Evolutionary conservation across 2,329 filamentous ascomycete genomes (phyloP).

Genomic region (Neocatenulostroma microsporum): DNA sequence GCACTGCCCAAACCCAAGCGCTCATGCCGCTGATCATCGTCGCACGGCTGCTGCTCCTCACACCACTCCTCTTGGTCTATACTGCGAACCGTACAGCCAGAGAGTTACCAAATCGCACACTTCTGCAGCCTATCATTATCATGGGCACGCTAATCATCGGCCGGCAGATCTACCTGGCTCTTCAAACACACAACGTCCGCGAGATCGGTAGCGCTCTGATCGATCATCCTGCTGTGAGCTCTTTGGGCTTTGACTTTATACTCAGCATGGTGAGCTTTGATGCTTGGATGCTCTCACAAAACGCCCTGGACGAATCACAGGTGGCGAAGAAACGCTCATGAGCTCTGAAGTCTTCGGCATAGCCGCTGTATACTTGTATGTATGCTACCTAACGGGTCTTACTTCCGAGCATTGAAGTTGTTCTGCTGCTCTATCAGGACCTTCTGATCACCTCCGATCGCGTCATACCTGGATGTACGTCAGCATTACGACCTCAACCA

Average conservation of each 20-base stretch:
- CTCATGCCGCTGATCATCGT: slow-evolving; percentile 16
- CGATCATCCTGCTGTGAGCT: slow-evolving; percentile 25
- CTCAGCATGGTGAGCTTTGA: slow-evolving; percentile 15
- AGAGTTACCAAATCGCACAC: neutral
- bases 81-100: neutral
- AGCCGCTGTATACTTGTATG: too few relatives aligned
- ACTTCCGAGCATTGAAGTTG: slow-evolving; percentile 6
- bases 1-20: neutral
- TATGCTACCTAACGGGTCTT: too few relatives aligned
- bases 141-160: neutral
- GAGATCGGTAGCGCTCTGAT: slow-evolving; percentile 14
- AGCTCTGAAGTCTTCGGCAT: too few relatives aligned
- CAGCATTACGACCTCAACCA: neutral
- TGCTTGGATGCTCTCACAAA: slow-evolving; percentile 14
- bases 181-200: neutral
- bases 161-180: neutral
- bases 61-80: slow-evolving; percentile 14
- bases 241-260: slow-evolving; percentile 24
- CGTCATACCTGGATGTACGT: slow-evolving; percentile 13
- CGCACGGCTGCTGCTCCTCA: slow-evolving; percentile 17
- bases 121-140: neutral
- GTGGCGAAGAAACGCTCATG: too few relatives aligned
- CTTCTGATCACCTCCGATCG: slow-evolving; percentile 20
- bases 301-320: too few relatives aligned
- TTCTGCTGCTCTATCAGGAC: slow-evolving; percentile 15